These are phyloP conservation scores for Penicillium fimorum DNA, from an alignment of 495 filamentous ascomycete species.

Conservation along the genomic window DNA sequence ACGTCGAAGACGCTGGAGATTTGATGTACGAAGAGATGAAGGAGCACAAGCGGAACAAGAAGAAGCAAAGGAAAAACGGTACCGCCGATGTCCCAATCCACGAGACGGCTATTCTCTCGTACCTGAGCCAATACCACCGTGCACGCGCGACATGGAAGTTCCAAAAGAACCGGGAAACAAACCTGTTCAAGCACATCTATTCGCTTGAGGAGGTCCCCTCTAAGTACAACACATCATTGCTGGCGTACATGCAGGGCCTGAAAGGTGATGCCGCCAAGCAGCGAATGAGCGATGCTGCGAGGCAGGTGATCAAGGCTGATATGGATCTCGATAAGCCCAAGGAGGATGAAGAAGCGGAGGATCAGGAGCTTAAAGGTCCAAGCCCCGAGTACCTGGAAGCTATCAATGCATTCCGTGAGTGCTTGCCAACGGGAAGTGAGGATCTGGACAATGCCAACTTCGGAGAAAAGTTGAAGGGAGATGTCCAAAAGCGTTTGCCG, in stretches of 20 bases:
- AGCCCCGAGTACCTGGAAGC: slow-evolving; percentile 54
- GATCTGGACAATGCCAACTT: slow-evolving; percentile 32
- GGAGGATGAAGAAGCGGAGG: slow-evolving; percentile 43
- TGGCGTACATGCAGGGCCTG: slow-evolving; percentile 69
- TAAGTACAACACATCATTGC: slow-evolving; percentile 60
- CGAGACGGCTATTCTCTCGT: slow-evolving; percentile 64
- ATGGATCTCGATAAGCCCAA: slow-evolving; percentile 28
- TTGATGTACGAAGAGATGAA: slow-evolving; percentile 28
- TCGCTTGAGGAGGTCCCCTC: slow-evolving; percentile 64
- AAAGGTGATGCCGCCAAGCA: slow-evolving; percentile 61
- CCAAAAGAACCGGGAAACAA: slow-evolving; percentile 83
- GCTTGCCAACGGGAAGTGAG: slow-evolving; percentile 29
- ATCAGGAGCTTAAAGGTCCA: slow-evolving; percentile 28
- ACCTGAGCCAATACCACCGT: slow-evolving; percentile 68
- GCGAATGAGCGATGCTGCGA: slow-evolving; percentile 60
- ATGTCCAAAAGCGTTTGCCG: slow-evolving; percentile 36
- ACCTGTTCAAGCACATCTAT: slow-evolving; percentile 78
- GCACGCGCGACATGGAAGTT: slow-evolving; percentile 79
- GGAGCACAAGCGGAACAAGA: slow-evolving; percentile 34
- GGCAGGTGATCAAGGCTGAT: slow-evolving; percentile 51
- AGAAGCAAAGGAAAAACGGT: slow-evolving; percentile 33
- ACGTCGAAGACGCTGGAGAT: slow-evolving; percentile 20
- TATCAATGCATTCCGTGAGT: slow-evolving; percentile 43
- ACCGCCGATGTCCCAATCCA: slow-evolving; percentile 19
- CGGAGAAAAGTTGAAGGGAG: slow-evolving; percentile 41